phyloP scores from a whole-genome alignment of 2,329 filamentous ascomycete genomes.

The Aspergillus thermomutatus region DNA sequence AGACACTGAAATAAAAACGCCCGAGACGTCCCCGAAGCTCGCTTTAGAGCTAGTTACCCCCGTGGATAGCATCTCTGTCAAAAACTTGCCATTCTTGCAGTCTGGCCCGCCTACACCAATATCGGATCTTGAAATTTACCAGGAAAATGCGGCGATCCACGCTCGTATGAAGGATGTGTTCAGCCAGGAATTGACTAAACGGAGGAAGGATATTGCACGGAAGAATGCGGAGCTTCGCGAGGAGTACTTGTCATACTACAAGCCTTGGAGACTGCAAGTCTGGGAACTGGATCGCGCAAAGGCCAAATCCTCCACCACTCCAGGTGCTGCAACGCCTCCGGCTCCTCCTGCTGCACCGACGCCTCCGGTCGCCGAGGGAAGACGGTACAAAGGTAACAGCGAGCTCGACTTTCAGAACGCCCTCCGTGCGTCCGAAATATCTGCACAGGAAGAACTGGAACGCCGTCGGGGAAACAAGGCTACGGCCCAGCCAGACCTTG shows the following conservation, averaged over 20 bases:
- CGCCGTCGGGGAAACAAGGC: conserved; percentile 42
- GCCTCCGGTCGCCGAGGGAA: conserved; percentile 34
- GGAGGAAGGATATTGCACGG: conserved; percentile 34
- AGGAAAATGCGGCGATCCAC: conserved; percentile 39
- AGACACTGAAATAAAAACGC: conserved; percentile 13
- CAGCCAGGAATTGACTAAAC: conserved; percentile 35
- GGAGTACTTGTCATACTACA: conserved; percentile 42
- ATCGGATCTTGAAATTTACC: conserved; percentile 43
- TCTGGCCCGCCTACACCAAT: conserved; percentile 42
- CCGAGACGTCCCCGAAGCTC: conserved; percentile 11
- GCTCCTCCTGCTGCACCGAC: conserved; percentile 30
- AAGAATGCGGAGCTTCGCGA: conserved; percentile 40
- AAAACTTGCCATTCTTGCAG: conserved; percentile 45
- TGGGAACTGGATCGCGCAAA: conserved; percentile 42
- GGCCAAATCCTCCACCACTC: conserved; percentile 35
- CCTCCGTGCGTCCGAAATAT: conserved; percentile 46
- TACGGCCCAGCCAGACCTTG: conserved; percentile 43
- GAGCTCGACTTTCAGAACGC: conserved; percentile 50
- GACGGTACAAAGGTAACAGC: conserved; percentile 47
- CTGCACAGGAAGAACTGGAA: conserved; percentile 46
- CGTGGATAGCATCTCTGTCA: conserved; percentile 34
- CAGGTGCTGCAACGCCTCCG: conserved; percentile 33
- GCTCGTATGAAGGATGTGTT: conserved; percentile 39
- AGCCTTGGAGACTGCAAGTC: conserved; percentile 43
- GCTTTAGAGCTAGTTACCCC: conserved; percentile 14